Evolutionary conservation across 495 filamentous ascomycete genomes (phyloP).

Genomic region (Annulohypoxylon maeteangense): DNA sequence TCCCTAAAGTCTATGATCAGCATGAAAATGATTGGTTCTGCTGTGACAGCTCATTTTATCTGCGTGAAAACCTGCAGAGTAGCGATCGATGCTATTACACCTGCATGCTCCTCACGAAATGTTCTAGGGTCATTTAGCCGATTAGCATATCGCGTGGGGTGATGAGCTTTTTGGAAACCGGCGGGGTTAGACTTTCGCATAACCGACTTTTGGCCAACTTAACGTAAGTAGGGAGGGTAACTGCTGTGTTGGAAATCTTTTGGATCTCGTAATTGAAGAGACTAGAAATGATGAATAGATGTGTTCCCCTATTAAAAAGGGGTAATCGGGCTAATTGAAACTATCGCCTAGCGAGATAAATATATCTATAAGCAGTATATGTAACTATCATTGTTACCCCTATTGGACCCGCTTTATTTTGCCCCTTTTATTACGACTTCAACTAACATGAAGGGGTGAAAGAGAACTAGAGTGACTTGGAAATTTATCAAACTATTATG

Average conservation of each 20-base stretch:
- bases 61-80: constrained; percentile 3
- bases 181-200: neutral
- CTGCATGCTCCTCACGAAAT: constrained; percentile 21
- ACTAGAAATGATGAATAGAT: neutral
- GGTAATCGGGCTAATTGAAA: no score
- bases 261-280: neutral
- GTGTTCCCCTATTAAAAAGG: neutral
- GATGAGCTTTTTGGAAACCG: neutral
- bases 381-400: neutral
- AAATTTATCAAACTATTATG: no score
- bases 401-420: neutral
- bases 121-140: constrained; percentile 33
- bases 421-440: no score
- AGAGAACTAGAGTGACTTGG: no score
- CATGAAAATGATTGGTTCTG: neutral
- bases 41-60: neutral
- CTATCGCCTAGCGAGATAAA: no score
- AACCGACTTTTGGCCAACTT: no score
- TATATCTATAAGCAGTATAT: neutral
- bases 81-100: constrained; percentile 7
- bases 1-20: constrained; percentile 9
- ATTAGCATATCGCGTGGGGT: constrained; percentile 6
- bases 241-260: neutral
- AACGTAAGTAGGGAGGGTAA: no score
- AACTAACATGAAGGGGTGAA: no score